Evolutionary conservation across 73 alveolate species (phyloP), one percentile per base, ranked within the genome.

Genomic region (Paramecium biaurelia): DNA sequence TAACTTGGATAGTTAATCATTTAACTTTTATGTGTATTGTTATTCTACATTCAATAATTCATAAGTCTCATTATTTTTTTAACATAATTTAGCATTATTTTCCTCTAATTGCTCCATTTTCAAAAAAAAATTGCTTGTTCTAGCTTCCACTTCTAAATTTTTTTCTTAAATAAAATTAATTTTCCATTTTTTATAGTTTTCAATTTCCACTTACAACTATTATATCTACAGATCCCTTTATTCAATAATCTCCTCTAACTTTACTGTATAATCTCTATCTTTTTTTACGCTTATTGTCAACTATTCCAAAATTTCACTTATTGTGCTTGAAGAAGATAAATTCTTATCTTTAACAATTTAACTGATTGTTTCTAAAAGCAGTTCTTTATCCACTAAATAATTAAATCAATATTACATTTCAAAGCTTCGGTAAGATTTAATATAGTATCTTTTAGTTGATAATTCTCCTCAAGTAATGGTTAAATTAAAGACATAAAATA

Each of bases 391-490:
- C 87, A 74, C 87, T 74, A n/a, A 74, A 28, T 32, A 74, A n/a
- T 74, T 28, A 28, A 74, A 30, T 32, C 41, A 37, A 37, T 74
- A 4, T 34, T 74, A 74, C 87, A 74, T 74, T 74, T 74, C 37
- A 74, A 41, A 2, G 87, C 87, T 74, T 74, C 57, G 8, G 90
- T 79, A 24, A 79, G 30, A 10, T 79, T 41, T 79, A 79, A 7
- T 21, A 79, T 79, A 5, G 90, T 43, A n/a, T 79, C 90, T 47
- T 79, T 79, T 41, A 79, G 15, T 79, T 79, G n/a, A 20, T 79
- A 79, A 79, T 79, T 79, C 43, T 79, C 90, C 24, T 79, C 90
- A 1, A 79, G n/a, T 12, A 79, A 34, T 9, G 90, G 90, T 21
- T 45, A 23, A 11, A 79, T 47, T 34, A 79, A 47, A 20, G 45